Conservation (phyloP, 2,329 filamentous ascomycete species). For the Xylariomycetidae sp. region DNA sequence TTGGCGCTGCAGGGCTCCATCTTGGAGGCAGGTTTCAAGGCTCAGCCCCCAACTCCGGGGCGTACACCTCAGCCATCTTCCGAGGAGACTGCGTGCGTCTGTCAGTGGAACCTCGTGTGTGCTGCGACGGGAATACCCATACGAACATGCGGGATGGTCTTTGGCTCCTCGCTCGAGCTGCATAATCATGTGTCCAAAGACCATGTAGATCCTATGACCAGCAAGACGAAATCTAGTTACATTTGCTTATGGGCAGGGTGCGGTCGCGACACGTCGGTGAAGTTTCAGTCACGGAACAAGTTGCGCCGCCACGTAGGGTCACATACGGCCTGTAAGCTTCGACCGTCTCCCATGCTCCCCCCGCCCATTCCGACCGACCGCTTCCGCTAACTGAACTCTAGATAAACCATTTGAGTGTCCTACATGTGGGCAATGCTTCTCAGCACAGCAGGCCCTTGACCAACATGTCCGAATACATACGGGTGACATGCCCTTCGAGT, state of each 20-base stretch:
- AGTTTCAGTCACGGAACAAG: conserved; percentile 25
- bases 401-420: conserved; percentile 55
- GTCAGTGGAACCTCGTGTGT: conserved; percentile 19
- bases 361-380: too few relatives aligned
- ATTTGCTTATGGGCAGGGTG: conserved; percentile 27
- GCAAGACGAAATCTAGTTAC: conserved; percentile 23
- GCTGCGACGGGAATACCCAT: conserved; percentile 4
- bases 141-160: conserved; percentile 18
- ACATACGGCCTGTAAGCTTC: conserved; percentile 26
- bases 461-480: conserved; percentile 64
- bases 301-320: conserved; percentile 25
- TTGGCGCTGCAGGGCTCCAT: too few relatives aligned
- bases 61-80: too few relatives aligned
- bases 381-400: conserved; percentile 29
- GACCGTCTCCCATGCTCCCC: too few relatives aligned
- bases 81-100: conserved; percentile 12
- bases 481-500: conserved; percentile 57
- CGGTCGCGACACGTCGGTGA: conserved; percentile 18
- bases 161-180: conserved; percentile 15
- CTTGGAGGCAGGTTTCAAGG: too few relatives aligned
- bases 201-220: conserved; percentile 18
- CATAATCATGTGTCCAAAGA: conserved; percentile 21
- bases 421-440: conserved; percentile 52
- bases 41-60: too few relatives aligned
- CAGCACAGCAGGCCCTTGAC: conserved; percentile 60